These are phyloP conservation scores for Tarenaya hassleriana DNA, from an alignment of 345 rosid genomes.

Conservation along the genomic window DNA sequence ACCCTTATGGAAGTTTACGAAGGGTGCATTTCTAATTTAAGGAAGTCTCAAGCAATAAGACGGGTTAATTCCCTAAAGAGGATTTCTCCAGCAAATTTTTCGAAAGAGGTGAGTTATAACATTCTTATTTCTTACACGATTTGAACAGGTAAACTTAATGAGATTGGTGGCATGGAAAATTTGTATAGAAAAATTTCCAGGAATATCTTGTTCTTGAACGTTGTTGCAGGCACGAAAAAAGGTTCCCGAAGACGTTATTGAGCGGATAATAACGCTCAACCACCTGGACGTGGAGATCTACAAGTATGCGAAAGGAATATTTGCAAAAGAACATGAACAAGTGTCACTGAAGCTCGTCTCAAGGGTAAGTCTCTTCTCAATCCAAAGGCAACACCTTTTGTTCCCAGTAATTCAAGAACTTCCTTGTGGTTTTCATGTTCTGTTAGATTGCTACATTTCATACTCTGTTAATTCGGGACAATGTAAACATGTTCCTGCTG, in stretches of 20 bases:
- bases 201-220: too few relatives aligned
- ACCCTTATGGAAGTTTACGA: constrained; percentile 64
- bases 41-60: constrained; percentile 56
- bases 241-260: constrained; percentile 47
- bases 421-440: too few relatives aligned
- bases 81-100: constrained; percentile 83
- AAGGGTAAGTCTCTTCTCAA: constrained; percentile 15
- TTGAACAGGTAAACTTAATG: neutral
- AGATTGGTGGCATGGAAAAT: neutral
- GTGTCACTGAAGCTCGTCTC: constrained; percentile 21
- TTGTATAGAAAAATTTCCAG: too few relatives aligned
- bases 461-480: too few relatives aligned
- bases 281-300: constrained; percentile 76
- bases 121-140: neutral
- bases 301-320: constrained; percentile 68
- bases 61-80: constrained; percentile 63
- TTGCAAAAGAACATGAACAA: constrained; percentile 49
- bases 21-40: constrained; percentile 53
- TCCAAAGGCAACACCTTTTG: neutral
- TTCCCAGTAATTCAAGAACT: too few relatives aligned
- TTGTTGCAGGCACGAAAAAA: constrained; percentile 50
- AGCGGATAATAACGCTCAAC: constrained; percentile 71
- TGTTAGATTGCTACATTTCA: too few relatives aligned
- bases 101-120: constrained; percentile 62
- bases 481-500: too few relatives aligned